A percentile compares a stretch with the other conserved stretches of the same genome.
Conservation (phyloP, 78 protist genomes). For the Acrasis kona region DNA sequence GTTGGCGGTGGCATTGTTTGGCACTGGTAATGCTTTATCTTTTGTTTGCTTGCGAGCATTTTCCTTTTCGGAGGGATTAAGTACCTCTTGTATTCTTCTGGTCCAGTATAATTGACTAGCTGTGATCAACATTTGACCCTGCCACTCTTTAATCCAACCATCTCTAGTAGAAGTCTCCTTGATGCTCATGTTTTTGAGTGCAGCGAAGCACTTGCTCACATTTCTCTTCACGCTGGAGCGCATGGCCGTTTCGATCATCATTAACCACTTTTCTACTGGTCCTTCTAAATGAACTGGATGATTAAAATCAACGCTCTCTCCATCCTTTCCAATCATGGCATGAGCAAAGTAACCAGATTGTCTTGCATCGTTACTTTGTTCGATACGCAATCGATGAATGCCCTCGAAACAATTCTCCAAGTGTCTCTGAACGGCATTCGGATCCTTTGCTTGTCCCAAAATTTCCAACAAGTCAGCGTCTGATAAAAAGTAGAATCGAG, state of each 20-base stretch:
- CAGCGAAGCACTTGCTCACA: background rate
- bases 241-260: slow-evolving; percentile 50
- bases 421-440: slow-evolving; percentile 58
- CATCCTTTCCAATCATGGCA: slow-evolving; percentile 39
- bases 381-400: slow-evolving; percentile 25
- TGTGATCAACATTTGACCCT: slow-evolving; percentile 65
- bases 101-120: slow-evolving; percentile 69
- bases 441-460: slow-evolving; percentile 70
- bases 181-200: background rate
- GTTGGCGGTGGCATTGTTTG: background rate
- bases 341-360: slow-evolving; percentile 32
- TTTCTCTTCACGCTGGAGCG: background rate
- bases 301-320: slow-evolving; percentile 33
- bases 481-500: slow-evolving; percentile 87
- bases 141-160: slow-evolving; percentile 47
- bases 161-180: slow-evolving; percentile 18
- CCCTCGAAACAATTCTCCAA: slow-evolving; percentile 68
- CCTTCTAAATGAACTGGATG: slow-evolving; percentile 33
- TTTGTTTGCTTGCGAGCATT: too few relatives aligned
- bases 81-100: slow-evolving; percentile 3
- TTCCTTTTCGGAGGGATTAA: too few relatives aligned
- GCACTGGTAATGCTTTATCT: background rate
- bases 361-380: background rate
- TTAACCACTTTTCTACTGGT: slow-evolving; percentile 76
- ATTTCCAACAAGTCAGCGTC: slow-evolving; percentile 80